Conservation (phyloP, 129 eudicot species). For the Mikania micrantha region DNA sequence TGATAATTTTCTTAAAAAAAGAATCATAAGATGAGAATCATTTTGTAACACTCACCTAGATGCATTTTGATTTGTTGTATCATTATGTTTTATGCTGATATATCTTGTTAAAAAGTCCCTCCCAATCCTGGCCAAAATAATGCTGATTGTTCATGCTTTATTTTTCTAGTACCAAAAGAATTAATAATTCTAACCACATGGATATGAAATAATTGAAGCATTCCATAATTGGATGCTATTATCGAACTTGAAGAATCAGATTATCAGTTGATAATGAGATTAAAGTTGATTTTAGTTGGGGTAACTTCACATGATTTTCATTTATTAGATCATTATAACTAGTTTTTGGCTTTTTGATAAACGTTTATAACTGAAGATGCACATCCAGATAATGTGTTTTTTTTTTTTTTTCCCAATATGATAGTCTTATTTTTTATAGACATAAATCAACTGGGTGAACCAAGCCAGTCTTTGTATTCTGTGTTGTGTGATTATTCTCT, state of each 20-base stretch:
- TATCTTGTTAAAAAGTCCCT: not conserved
- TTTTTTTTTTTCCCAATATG: not conserved
- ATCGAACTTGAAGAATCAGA: not conserved
- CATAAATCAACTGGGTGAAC: not conserved
- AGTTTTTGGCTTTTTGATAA: not conserved
- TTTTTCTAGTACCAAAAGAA: not conserved
- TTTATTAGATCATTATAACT: not conserved
- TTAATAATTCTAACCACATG: not conserved
- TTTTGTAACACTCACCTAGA: not conserved
- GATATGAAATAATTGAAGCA: not conserved
- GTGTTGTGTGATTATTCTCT: not conserved
- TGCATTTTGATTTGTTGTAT: not conserved
- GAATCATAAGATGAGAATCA: not conserved
- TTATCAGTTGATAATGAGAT: not conserved
- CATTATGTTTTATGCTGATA: not conserved
- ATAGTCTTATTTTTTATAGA: not conserved
- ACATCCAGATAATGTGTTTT: not conserved
- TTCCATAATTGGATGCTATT: no score
- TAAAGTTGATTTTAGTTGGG: not conserved
- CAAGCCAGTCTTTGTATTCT: not conserved
- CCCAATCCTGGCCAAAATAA: not conserved
- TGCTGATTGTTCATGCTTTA: not conserved
- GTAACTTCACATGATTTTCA: not conserved
- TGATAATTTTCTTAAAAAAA: not conserved
- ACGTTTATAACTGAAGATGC: not conserved